Evolutionary conservation across 805 yeast species (phyloP), one percentile per base, ranked within the genome.

Genomic region (Pichia gijzeniarum): DNA sequence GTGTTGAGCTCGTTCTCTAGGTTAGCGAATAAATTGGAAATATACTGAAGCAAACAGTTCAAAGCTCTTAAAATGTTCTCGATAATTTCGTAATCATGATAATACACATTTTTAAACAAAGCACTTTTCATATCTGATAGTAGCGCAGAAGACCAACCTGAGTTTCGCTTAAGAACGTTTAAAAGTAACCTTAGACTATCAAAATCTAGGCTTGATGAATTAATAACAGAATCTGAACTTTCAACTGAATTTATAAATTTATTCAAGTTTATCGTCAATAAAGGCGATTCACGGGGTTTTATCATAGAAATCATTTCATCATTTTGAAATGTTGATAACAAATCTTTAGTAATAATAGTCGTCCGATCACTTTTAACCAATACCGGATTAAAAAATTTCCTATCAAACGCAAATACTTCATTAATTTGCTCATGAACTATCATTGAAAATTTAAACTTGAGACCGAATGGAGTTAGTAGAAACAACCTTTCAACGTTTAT

Each of bases 391-490:
- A 83, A 82, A 38, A 77, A 62, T 38, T 79, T 70, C 58, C 82
- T 76, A 59, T 84, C 88, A 61, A 72, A 83, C 1, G 77, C 79
- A 58, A 73, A 82, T 3, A 82, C 66, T 48, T 80, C 84, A 43
- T 65, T 67, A 27, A 73, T 59, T 48, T 77, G 81, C 51, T 75
- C 67, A 47, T 61, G 64, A 4, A 63, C 67, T 38, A 70, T 68
- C 70, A 69, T 71, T 55, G 69, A 70, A 58, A 67, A 74, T 58
- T 75, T 79, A 50, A 84, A 65, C 53, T 75, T 78, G 38, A 77
- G 71, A 0, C 90, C 90, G 58, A 74, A 80, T 1, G 88, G 77
- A 2, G 88, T 72, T 33, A 84, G 61, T 13, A 84, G 63, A 51
- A 83, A 69, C 36, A 73, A 53, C 42, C 71, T 69, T 21, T 61